Evolutionary conservation across 2,329 filamentous ascomycete species (phyloP).

Genomic region (Hymenoscyphus repandus): DNA sequence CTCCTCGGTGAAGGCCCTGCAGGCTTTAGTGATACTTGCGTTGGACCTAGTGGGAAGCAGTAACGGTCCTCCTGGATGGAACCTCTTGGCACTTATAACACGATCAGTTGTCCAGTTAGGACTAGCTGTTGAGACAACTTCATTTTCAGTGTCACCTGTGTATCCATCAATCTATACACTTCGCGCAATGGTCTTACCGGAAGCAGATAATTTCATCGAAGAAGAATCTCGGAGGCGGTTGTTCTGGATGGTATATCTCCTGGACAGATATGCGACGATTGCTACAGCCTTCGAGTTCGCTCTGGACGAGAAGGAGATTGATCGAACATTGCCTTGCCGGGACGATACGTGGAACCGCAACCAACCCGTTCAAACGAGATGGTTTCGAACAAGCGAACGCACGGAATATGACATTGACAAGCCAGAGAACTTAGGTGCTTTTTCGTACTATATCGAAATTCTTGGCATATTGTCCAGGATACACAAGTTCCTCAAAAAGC

Average conservation of each 20-base stretch:
- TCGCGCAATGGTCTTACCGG: slow-evolving; percentile 76
- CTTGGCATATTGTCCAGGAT: slow-evolving; percentile 82
- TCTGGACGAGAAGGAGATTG: slow-evolving; percentile 82
- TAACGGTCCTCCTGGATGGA: slow-evolving; percentile 89
- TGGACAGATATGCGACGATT: slow-evolving; percentile 86
- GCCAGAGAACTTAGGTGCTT: slow-evolving; percentile 78
- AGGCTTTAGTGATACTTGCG: slow-evolving; percentile 81
- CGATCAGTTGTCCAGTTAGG: slow-evolving; percentile 85
- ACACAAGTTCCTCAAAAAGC: slow-evolving; percentile 82
- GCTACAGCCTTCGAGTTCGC: slow-evolving; percentile 91
- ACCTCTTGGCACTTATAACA: slow-evolving; percentile 82
- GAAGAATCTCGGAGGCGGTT: slow-evolving; percentile 79
- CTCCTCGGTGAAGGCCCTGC: slow-evolving; percentile 80
- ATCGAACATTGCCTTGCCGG: slow-evolving; percentile 78
- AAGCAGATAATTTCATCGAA: slow-evolving; percentile 80
- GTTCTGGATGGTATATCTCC: slow-evolving; percentile 91
- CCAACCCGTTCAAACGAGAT: slow-evolving; percentile 75
- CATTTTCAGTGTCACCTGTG: slow-evolving; percentile 69
- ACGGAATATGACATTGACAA: slow-evolving; percentile 61
- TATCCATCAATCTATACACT: slow-evolving; percentile 87
- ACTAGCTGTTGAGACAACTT: slow-evolving; percentile 76
- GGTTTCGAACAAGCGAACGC: slow-evolving; percentile 57
- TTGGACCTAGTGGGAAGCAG: slow-evolving; percentile 80
- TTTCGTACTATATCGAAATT: slow-evolving; percentile 87
- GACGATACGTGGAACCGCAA: slow-evolving; percentile 84